A percentile compares a stretch with the other conserved stretches of the same genome.
Conservation (phyloP, 129 eudicot genomes). For the Oenanthe sinensis region DNA sequence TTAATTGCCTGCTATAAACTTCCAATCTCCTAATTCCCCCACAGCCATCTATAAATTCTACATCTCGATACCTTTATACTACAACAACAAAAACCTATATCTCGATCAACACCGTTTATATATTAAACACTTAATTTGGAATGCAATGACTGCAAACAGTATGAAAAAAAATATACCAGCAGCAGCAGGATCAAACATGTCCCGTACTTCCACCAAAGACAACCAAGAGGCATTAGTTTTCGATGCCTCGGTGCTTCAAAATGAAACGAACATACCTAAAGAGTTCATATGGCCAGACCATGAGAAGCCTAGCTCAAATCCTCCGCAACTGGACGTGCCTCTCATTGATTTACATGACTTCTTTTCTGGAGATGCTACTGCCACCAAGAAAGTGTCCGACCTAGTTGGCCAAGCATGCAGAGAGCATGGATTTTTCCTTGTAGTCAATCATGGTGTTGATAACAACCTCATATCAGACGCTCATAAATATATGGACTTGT, state of each 20-base stretch:
- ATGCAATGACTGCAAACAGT: slow-evolving; percentile 20
- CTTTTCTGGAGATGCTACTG: slow-evolving; percentile 25
- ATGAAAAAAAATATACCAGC: not conserved
- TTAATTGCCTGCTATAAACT: not conserved
- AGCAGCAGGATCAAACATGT: not conserved
- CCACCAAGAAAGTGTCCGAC: slow-evolving; percentile 26
- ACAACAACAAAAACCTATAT: not conserved
- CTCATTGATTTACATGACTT: slow-evolving; percentile 40
- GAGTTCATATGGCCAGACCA: slow-evolving; percentile 30
- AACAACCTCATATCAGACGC: slow-evolving; percentile 36
- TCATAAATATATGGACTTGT: slow-evolving; percentile 36
- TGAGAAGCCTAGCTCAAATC: slow-evolving; percentile 32
- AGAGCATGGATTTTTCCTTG: slow-evolving; percentile 52
- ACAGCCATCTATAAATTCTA: not conserved
- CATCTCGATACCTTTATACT: not conserved
- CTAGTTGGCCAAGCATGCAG: slow-evolving; percentile 42
- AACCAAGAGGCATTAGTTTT: slow-evolving; percentile 4
- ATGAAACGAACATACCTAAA: slow-evolving; percentile 15
- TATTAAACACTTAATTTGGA: not conserved
- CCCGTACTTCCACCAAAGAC: not conserved
- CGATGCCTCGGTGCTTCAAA: slow-evolving; percentile 16
- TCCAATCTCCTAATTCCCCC: not conserved
- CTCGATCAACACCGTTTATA: not conserved
- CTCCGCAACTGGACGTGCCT: slow-evolving; percentile 27
- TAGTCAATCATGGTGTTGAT: slow-evolving; percentile 45